Conservation (phyloP, 768 basidiomycete genomes). For the Phaffia tasmanica region DNA sequence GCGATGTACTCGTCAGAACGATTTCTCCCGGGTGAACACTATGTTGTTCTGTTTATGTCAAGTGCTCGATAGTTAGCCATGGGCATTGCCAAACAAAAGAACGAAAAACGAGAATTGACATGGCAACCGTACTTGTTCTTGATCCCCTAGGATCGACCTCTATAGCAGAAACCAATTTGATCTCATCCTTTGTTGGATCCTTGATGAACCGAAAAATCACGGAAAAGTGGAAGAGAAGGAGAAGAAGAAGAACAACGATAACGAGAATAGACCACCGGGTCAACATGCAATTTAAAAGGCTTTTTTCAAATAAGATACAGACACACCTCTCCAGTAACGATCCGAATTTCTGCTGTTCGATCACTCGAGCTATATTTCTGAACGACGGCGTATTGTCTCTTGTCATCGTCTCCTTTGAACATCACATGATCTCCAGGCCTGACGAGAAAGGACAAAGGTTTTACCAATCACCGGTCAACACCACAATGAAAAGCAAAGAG, state of each 20-base stretch:
- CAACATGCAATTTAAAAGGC: background rate
- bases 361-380: conserved; percentile 49
- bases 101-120: too few species aligned
- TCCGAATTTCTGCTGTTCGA: conserved; percentile 55
- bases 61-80: too few species aligned
- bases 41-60: conserved; percentile 35
- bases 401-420: conserved; percentile 59
- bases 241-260: conserved; percentile 34
- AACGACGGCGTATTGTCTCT: conserved; percentile 53
- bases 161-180: conserved; percentile 32
- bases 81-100: too few species aligned
- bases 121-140: background rate
- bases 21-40: conserved; percentile 75
- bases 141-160: conserved; percentile 25
- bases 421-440: conserved; percentile 88
- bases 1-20: conserved; percentile 58
- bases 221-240: conserved; percentile 39
- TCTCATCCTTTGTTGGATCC: conserved; percentile 56
- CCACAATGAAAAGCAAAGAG: conserved; percentile 23
- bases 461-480: background rate
- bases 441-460: background rate
- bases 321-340: background rate
- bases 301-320: background rate
- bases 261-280: background rate
- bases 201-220: conserved; percentile 40